Percentiles rank a stretch among this genome's conserved stretches.
These are phyloP conservation scores for Galerina marginata DNA, from an alignment of 768 basidiomycete species.

Conservation along the genomic window DNA sequence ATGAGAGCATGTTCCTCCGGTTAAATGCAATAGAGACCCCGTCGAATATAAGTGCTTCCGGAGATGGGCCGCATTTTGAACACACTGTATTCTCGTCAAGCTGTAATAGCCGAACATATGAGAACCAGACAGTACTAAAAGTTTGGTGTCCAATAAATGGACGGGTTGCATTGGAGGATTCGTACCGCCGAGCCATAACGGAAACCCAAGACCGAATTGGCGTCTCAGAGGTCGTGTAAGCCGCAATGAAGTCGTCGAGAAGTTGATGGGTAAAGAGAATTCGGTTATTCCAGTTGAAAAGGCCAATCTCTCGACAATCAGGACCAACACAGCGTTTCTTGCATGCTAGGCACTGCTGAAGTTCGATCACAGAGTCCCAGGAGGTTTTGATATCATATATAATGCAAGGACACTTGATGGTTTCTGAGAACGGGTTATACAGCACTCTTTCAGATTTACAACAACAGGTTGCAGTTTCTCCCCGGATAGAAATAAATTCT, in stretches of 20 bases:
- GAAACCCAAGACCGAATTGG: conserved; percentile 37
- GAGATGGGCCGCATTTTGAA: too few relatives aligned
- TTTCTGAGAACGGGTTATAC: neutral
- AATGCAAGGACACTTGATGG: conserved; percentile 1
- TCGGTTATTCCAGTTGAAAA: conserved; percentile 42
- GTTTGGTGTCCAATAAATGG: neutral
- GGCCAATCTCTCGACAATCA: conserved; percentile 29
- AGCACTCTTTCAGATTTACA: conserved; percentile 8
- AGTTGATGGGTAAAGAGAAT: conserved; percentile 36
- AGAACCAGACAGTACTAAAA: neutral
- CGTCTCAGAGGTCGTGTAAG: conserved; percentile 37
- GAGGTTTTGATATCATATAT: conserved; percentile 19
- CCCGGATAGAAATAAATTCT: conserved; percentile 2
- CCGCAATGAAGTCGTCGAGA: conserved; percentile 37
- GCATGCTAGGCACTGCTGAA: conserved; percentile 23
- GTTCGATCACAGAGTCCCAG: conserved; percentile 7
- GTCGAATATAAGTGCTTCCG: too few relatives aligned
- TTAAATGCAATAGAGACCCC: neutral
- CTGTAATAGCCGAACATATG: too few relatives aligned
- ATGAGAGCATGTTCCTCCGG: conserved; percentile 28
- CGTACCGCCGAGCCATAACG: conserved; percentile 27
- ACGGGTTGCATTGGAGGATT: neutral
- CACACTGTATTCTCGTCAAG: too few relatives aligned
- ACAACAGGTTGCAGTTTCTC: conserved; percentile 11
- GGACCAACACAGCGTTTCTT: conserved; percentile 33